Evolutionary conservation across 106 monocot species (phyloP).

Genomic region (Dactylorhiza incarnata): DNA sequence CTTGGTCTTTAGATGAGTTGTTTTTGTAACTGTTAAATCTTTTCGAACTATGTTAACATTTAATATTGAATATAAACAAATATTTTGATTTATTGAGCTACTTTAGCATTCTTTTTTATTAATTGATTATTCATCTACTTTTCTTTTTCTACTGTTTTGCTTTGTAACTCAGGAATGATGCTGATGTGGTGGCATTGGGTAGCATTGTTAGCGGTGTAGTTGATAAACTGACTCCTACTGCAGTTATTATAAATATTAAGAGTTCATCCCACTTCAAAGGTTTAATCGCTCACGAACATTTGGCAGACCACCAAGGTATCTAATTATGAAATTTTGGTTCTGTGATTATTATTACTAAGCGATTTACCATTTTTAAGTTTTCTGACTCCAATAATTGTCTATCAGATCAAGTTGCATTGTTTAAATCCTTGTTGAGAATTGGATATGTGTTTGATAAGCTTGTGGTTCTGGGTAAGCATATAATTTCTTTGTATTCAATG

Average conservation of each 20-base stretch:
- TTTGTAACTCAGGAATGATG: slow-evolving; percentile 24
- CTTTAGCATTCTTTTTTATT: background rate
- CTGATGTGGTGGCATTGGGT: slow-evolving; percentile 28
- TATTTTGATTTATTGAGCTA: background rate
- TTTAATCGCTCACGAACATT: slow-evolving; percentile 62
- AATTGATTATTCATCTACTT: background rate
- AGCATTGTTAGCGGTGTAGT: slow-evolving; percentile 79
- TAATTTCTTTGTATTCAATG: slow-evolving; percentile 2
- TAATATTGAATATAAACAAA: background rate
- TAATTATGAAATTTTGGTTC: background rate
- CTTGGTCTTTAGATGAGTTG: background rate
- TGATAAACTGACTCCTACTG: slow-evolving; percentile 51
- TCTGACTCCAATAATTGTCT: slow-evolving; percentile 3
- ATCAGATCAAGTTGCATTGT: slow-evolving; percentile 53
- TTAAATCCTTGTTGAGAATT: slow-evolving; percentile 66
- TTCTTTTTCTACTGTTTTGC: background rate
- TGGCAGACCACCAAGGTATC: slow-evolving; percentile 67
- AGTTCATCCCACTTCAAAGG: slow-evolving; percentile 39
- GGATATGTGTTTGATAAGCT: slow-evolving; percentile 83
- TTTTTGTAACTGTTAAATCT: background rate
- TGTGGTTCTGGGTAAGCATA: slow-evolving; percentile 66
- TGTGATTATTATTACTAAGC: background rate
- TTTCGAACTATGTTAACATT: background rate
- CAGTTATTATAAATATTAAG: slow-evolving; percentile 47
- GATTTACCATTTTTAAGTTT: background rate